Evolutionary conservation across 176 grass and related monocot species (phyloP).

Genomic region (Chloris gayana): DNA sequence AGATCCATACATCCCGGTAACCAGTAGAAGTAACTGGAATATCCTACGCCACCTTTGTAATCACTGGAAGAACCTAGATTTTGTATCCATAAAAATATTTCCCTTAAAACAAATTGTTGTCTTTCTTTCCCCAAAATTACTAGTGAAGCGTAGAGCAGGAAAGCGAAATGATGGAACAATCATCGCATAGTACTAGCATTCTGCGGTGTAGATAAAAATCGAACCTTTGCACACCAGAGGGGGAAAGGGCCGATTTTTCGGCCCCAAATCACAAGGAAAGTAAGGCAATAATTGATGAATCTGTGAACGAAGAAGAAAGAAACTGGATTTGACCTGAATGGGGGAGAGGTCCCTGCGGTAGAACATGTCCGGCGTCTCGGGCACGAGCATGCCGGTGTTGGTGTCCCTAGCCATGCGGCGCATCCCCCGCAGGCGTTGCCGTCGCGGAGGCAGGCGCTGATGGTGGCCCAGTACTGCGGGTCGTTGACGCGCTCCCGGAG

Average conservation of each 20-base stretch:
- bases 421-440: slow-evolving; percentile 65
- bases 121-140: background rate
- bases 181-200: background rate
- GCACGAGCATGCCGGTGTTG: slow-evolving; percentile 62
- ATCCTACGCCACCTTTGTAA: slow-evolving; percentile 43
- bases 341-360: slow-evolving; percentile 74
- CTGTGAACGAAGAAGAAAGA: background rate
- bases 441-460: slow-evolving; percentile 69
- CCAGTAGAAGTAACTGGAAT: slow-evolving; percentile 45
- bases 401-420: slow-evolving; percentile 25
- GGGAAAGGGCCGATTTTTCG: slow-evolving; percentile 17
- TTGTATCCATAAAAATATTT: too few relatives aligned
- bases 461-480: slow-evolving; percentile 74
- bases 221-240: background rate
- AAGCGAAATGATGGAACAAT: background rate
- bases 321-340: slow-evolving; percentile 55
- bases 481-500: slow-evolving; percentile 70
- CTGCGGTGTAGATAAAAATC: background rate
- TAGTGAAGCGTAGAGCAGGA: background rate
- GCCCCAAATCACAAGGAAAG: slow-evolving; percentile 25
- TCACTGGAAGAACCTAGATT: slow-evolving; percentile 15
- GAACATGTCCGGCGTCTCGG: slow-evolving; percentile 55
- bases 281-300: background rate
- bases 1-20: slow-evolving; percentile 42
- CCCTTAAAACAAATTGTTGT: slow-evolving; percentile 9